Evolutionary conservation across 352 stramenopile species (phyloP), one percentile per base, ranked within the genome.

Genomic region (Bremia lactucae): DNA sequence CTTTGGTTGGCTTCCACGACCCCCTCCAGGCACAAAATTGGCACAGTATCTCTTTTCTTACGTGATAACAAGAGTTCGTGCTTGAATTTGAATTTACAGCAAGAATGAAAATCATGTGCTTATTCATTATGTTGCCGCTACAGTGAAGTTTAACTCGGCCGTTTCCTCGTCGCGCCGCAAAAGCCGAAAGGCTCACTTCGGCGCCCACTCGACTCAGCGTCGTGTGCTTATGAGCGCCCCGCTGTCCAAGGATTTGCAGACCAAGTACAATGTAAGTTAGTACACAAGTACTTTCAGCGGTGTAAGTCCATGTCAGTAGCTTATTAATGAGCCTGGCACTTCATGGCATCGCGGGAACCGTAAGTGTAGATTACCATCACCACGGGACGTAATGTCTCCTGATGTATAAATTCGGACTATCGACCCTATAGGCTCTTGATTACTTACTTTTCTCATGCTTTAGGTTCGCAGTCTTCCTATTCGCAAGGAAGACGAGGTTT

Each of bases 171-270:
- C 88, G 62, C 93, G 96, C 64, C 89, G 96, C 54, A 99, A 99
- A 90, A 87, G 64, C 65, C 95, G 96, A 58, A 99, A 99, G 95
- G 96, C 96, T 48, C 96, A 99, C 81, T 99, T 99, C 74, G 75
- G 78, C 54, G 87, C 96, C 46, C 91, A 98, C 73, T 98, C 94
- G 65, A 95, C 92, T 49, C 80, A 87, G 43, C 89, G 96, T 56
- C 80, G 95, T 65, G 92, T 95, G 62, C 69, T 98, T 42, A 99
- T 99, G 96, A 97, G 83, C 56, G 88, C 95, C 45, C 87, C 87
- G 61, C 77, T 99, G 50, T 98, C 87, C 55, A 99, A 99, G 91
- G 96, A 99, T 71, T 77, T 99, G 44, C 95, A 98, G 79, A 94
- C 94, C 59, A 97, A 98, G 88, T 97, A 99, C 76, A 97, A 97